Evolutionary conservation across 768 basidiomycete species (phyloP), one percentile per base, ranked within the genome.

Genomic region (Suillus spraguei): DNA sequence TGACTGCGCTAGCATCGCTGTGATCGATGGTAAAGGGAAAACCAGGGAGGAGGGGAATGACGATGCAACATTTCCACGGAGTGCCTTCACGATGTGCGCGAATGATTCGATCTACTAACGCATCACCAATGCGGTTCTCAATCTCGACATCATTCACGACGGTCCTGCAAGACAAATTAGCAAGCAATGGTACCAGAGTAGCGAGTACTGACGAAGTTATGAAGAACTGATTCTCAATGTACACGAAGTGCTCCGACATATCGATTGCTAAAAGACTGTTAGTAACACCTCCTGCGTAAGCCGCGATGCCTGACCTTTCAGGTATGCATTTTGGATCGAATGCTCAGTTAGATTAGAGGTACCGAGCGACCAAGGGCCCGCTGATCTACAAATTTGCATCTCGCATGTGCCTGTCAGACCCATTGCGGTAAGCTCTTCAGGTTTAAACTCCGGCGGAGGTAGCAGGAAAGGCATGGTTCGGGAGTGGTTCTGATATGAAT

Each of bases 161-260:
- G 2, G 97, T 98, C 39, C 92, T 93, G 67, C 41, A 55, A 63
- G 52, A 47, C 59, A 24, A 65, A 28, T 39, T 33, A 38, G 32
- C 60, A 36, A 56, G 59, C 52, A 59, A 39, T 20, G 17, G 14
- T 5, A 49, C 14, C 46, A 41, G 7, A 32, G 46, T 20, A n/a
- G 46, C 49, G 13, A 28, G 6, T 58, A 65, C 91, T 72, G 74
- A 94, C 92, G 91, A 93, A 1, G 91, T 89, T 66, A 95, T 92
- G 75, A 95, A 94, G 71, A 94, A 95, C 72, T 95, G 93, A 68
- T 95, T 95, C 73, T 98, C 97, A 66, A 99, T 97, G 78, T 99
- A 99, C 39, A 99, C 92, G 72, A 99, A 99, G 71, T 97, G 95
- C 68, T 98, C 95, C 32, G 95, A 96, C 70, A 92, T 80, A 71